Evolutionary conservation across 2,329 filamentous ascomycete genomes (phyloP).

Genomic region (Colletotrichum sojae): DNA sequence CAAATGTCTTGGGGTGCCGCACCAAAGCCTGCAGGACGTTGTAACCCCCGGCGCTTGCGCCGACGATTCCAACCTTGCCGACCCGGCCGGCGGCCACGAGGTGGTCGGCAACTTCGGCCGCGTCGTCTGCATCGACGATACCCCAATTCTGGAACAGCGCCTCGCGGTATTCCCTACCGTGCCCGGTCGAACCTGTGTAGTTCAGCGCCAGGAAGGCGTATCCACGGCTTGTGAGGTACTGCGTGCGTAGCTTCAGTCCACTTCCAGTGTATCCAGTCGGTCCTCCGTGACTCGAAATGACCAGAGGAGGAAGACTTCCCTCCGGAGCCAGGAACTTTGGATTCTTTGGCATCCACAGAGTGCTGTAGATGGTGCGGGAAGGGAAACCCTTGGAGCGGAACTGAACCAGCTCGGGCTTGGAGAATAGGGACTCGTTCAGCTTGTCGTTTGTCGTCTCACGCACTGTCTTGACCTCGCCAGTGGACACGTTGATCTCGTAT

Average conservation of each 20-base stretch:
- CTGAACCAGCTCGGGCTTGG: slow-evolving; percentile 54
- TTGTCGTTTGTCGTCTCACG: slow-evolving; percentile 51
- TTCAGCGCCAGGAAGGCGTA: slow-evolving; percentile 67
- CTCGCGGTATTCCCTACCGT: slow-evolving; percentile 65
- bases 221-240: slow-evolving; percentile 69
- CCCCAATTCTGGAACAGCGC: slow-evolving; percentile 66
- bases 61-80: slow-evolving; percentile 62
- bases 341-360: slow-evolving; percentile 65
- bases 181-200: slow-evolving; percentile 66
- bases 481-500: slow-evolving; percentile 51
- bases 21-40: slow-evolving; percentile 64
- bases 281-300: slow-evolving; percentile 66
- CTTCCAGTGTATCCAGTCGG: slow-evolving; percentile 61
- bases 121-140: slow-evolving; percentile 64
- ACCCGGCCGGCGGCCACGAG: slow-evolving; percentile 56
- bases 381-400: slow-evolving; percentile 47
- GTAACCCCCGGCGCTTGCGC: slow-evolving; percentile 68
- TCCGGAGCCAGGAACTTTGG: slow-evolving; percentile 55
- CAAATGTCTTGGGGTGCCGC: slow-evolving; percentile 61
- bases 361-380: slow-evolving; percentile 56
- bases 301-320: slow-evolving; percentile 60
- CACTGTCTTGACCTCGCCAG: slow-evolving; percentile 46
- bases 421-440: slow-evolving; percentile 51
- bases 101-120: slow-evolving; percentile 60
- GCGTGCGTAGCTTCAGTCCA: slow-evolving; percentile 59